Base-by-base conservation (phyloP, 192 early-diverging fungal genomes). In the Lobulomyces angularis region DNA sequence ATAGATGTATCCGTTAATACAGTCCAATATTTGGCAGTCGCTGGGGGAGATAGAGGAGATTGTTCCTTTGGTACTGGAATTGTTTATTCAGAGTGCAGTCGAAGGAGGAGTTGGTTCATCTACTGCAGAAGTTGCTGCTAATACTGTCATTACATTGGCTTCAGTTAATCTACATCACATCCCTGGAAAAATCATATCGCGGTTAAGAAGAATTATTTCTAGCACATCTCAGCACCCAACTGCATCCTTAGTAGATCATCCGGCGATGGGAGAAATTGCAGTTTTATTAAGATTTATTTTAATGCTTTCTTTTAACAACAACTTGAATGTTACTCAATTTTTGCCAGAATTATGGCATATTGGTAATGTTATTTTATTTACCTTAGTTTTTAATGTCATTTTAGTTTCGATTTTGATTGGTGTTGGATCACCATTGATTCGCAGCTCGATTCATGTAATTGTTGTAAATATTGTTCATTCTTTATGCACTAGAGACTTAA, bases 381-480 rank as follows among this genome's bases (percentile, higher is more conserved):
- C n/a, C n/a, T n/a, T n/a, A n/a, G n/a, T n/a, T n/a, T n/a, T n/a
- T n/a, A n/a, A n/a, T n/a, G n/a, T n/a, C n/a, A n/a, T n/a, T n/a
- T n/a, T n/a, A n/a, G 70, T 90, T 0, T 81, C 82, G 18, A 61
- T 94, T 51, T 55, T 94, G 37, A 74, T 89, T 6, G 88, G 87
- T 27, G 60, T 85, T 4, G 92, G 92, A 0, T 74, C 85, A 0
- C 80, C 86, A 3, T 46, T 87, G 19, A 82, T 94, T 37, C 77
- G 90, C 3, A 67, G 81, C 0, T 81, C 88, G n/a, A 74, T 94
- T 8, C 90, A 97, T 50, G 90, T 88, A n/a, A 75, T 92, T 27
- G 84, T 90, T 2, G 77, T 92, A 45, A 91, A 97, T 43, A 68
- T 89, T 23, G 77, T 97, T 9, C 92, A 94, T 53, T 78, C 81